phyloP scores from a whole-genome alignment of 139 green algal species.

The Chlamydomonas eustigma region DNA sequence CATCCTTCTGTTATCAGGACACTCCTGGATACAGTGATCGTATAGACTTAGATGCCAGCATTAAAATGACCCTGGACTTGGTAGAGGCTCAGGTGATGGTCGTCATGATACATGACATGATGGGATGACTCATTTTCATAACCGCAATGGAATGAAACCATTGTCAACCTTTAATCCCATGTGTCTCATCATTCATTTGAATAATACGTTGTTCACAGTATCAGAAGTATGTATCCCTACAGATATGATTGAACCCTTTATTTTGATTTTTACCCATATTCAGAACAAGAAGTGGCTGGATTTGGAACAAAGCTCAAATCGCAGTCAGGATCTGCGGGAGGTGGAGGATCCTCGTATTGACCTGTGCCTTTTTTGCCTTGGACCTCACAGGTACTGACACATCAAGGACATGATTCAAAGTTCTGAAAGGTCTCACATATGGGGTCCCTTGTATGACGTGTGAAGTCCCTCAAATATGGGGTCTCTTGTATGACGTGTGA shows the following conservation, averaged over 20 bases:
- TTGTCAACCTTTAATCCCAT: no score
- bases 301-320: conserved; percentile 45
- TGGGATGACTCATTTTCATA: no score
- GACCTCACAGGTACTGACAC: conserved; percentile 66
- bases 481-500: not conserved
- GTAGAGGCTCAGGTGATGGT: conserved; percentile 12
- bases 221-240: no score
- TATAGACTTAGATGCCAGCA: not conserved
- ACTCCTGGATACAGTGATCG: conserved; percentile 11
- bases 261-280: not conserved
- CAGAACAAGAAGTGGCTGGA: conserved; percentile 59
- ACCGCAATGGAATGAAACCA: no score
- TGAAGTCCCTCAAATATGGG: not conserved
- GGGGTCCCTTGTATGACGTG: not conserved
- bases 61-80: not conserved
- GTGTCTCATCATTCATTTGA: no score
- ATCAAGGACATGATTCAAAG: not conserved
- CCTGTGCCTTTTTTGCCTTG: conserved; percentile 69
- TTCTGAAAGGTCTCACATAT: not conserved
- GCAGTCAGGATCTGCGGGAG: conserved; percentile 36
- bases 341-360: conserved; percentile 71
- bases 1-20: not conserved
- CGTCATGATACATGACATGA: no score
- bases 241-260: no score
- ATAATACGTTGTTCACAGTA: no score